Percentiles rank a stretch among this genome's conserved stretches.
These are phyloP conservation scores for Nicotiana rustica DNA, from an alignment of 305 asterid genomes.

Conservation along the genomic window DNA sequence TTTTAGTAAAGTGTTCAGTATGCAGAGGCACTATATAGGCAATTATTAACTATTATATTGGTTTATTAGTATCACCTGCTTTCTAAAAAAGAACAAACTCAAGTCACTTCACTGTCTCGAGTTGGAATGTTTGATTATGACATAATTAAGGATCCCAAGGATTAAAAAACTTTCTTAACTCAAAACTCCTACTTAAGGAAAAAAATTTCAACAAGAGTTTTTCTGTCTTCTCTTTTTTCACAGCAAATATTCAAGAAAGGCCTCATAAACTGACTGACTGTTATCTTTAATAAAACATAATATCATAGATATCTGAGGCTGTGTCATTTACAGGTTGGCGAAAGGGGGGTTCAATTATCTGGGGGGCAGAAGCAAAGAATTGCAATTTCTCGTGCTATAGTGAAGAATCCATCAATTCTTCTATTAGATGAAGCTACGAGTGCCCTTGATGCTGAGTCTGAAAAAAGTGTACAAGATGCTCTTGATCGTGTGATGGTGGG, in stretches of 20 bases:
- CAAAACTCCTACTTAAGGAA: conserved; percentile 24
- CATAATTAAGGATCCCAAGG: not conserved
- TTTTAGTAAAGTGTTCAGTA: not conserved
- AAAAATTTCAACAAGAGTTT: not conserved
- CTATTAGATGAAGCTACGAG: conserved; percentile 96
- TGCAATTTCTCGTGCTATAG: conserved; percentile 92
- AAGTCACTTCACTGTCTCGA: conserved; percentile 10
- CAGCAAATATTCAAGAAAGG: not conserved
- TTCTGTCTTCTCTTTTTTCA: not conserved
- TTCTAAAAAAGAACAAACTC: not conserved
- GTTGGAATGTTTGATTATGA: not conserved
- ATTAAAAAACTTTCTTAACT: not conserved
- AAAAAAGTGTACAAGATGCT: conserved; percentile 95
- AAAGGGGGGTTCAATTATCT: conserved; percentile 94
- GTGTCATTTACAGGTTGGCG: conserved; percentile 73
- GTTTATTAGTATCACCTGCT: not conserved
- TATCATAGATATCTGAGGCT: conserved; percentile 6
- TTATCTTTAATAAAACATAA: not conserved
- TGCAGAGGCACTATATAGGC: conserved; percentile 15
- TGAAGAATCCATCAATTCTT: conserved; percentile 88
- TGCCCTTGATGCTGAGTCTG: conserved; percentile 98
- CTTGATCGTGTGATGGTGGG: conserved; percentile 98
- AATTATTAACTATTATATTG: not conserved
- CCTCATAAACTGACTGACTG: not conserved
- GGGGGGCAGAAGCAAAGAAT: conserved; percentile 99